These are phyloP conservation scores for Diaporthe nobilis DNA, from an alignment of 2,329 filamentous ascomycete genomes.

Conservation along the genomic window DNA sequence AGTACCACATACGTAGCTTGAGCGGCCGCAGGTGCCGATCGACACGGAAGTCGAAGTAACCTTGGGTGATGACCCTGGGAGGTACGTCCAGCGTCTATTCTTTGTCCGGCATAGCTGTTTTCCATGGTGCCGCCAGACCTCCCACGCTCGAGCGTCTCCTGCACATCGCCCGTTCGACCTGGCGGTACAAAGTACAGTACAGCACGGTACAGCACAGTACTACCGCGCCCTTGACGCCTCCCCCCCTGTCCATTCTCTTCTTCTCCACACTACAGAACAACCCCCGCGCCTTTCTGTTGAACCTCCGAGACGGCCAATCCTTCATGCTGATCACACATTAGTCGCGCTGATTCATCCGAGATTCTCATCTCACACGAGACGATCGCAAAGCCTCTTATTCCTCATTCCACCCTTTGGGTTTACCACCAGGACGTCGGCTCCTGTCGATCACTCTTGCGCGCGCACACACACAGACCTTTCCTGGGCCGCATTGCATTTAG, in stretches of 20 bases:
- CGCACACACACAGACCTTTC: conserved; percentile 31
- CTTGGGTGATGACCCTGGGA: conserved; percentile 27
- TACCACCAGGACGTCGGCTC: conserved; percentile 31
- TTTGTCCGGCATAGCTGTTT: conserved; percentile 31
- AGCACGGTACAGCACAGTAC: conserved; percentile 11
- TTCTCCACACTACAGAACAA: conserved; percentile 34
- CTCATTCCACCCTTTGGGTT: conserved; percentile 34
- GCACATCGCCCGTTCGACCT: background rate
- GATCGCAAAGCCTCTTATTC: conserved; percentile 35
- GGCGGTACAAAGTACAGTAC: conserved; percentile 34
- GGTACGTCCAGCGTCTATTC: conserved; percentile 37
- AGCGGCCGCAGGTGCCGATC: conserved; percentile 42
- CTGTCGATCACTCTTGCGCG: conserved; percentile 31
- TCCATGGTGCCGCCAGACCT: conserved; percentile 24
- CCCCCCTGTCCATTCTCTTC: conserved; percentile 30
- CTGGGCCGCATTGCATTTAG: conserved; percentile 30
- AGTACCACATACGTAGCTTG: conserved; percentile 29
- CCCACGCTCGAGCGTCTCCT: conserved; percentile 16
- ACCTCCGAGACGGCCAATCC: conserved; percentile 37
- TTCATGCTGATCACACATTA: conserved; percentile 42
- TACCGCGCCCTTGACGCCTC: conserved; percentile 31
- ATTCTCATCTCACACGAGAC: conserved; percentile 41
- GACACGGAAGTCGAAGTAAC: conserved; percentile 39
- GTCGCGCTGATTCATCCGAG: conserved; percentile 42
- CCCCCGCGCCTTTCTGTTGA: conserved; percentile 36